Percentiles rank a stretch among this genome's conserved stretches.
These are phyloP conservation scores for Zygosaccharomyces lentus DNA, from an alignment of 805 yeast species.

Conservation along the genomic window DNA sequence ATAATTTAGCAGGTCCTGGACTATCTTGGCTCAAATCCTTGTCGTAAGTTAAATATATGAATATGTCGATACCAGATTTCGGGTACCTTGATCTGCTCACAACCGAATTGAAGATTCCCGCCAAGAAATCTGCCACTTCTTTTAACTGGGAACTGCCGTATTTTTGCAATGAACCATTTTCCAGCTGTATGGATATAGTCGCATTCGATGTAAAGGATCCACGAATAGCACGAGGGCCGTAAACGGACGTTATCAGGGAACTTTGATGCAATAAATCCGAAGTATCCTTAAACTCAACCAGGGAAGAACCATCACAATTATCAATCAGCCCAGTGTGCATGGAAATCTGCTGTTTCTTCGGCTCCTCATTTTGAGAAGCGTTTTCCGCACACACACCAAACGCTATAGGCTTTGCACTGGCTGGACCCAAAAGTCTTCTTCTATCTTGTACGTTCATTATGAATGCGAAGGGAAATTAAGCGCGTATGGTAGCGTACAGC, in stretches of 20 bases:
- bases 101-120: slow-evolving; percentile 37
- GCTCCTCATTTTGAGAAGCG: slow-evolving; percentile 8
- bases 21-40: slow-evolving; percentile 31
- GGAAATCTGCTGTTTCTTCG: slow-evolving; percentile 35
- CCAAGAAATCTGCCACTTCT: slow-evolving; percentile 42
- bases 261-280: slow-evolving; percentile 25
- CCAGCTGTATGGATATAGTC: slow-evolving; percentile 50
- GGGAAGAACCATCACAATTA: slow-evolving; percentile 80
- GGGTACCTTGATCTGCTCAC: slow-evolving; percentile 68
- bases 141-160: slow-evolving; percentile 30
- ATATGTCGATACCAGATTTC: slow-evolving; percentile 80
- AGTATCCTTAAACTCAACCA: slow-evolving; percentile 54
- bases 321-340: slow-evolving; percentile 62
- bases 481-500: neutral
- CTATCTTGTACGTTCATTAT: slow-evolving; percentile 50
- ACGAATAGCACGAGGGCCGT: slow-evolving; percentile 85
- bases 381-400: slow-evolving; percentile 30
- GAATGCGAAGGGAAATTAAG: neutral
- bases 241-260: slow-evolving; percentile 62
- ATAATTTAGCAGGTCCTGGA: slow-evolving; percentile 29
- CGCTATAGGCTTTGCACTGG: slow-evolving; percentile 52
- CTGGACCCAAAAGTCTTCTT: slow-evolving; percentile 83
- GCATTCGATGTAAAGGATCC: slow-evolving; percentile 69
- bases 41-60: slow-evolving; percentile 53
- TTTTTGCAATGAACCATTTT: slow-evolving; percentile 34